Evolutionary conservation across 257 asterid genomes (phyloP).

Genomic region (Scutellaria baicalensis): DNA sequence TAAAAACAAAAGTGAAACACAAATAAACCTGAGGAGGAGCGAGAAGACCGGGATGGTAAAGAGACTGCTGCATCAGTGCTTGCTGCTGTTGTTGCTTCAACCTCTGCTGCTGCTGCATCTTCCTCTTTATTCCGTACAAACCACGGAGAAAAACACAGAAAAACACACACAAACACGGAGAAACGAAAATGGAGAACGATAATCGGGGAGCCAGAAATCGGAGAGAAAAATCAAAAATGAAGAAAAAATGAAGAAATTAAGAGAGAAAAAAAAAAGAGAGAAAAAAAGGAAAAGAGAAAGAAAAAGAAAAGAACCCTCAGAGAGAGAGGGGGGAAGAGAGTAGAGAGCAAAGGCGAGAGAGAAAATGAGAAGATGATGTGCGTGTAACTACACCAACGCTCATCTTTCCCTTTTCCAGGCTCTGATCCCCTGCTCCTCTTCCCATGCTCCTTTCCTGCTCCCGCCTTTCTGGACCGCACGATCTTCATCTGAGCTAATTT

Average conservation of each 20-base stretch:
- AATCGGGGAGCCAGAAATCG: neutral
- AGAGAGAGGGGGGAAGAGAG: slow-evolving; percentile 8
- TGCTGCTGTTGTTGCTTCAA: slow-evolving; percentile 65
- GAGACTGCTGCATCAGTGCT: slow-evolving; percentile 79
- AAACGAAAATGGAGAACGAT: neutral
- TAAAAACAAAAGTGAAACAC: neutral
- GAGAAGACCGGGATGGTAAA: slow-evolving; percentile 67
- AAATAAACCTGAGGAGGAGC: slow-evolving; percentile 64
- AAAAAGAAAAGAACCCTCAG: slow-evolving; percentile 38
- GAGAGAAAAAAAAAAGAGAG: neutral
- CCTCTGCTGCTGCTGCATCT: slow-evolving; percentile 60
- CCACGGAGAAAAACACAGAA: neutral
- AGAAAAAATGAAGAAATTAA: neutral
- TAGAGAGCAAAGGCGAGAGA: slow-evolving; percentile 6
- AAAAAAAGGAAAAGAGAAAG: neutral
- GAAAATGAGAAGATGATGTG: slow-evolving; percentile 14
- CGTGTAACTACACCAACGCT: slow-evolving; percentile 4
- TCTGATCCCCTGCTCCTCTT: neutral
- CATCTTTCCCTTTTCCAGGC: slow-evolving; percentile 9
- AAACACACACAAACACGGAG: neutral
- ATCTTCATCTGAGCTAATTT: neutral
- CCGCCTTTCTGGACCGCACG: neutral
- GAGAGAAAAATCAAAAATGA: neutral
- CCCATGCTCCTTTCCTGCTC: slow-evolving; percentile 1
- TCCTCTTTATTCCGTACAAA: slow-evolving; percentile 3